Base-by-base conservation (phyloP, 805 yeast genomes). In the Metschnikowia vanudenii region DNA sequence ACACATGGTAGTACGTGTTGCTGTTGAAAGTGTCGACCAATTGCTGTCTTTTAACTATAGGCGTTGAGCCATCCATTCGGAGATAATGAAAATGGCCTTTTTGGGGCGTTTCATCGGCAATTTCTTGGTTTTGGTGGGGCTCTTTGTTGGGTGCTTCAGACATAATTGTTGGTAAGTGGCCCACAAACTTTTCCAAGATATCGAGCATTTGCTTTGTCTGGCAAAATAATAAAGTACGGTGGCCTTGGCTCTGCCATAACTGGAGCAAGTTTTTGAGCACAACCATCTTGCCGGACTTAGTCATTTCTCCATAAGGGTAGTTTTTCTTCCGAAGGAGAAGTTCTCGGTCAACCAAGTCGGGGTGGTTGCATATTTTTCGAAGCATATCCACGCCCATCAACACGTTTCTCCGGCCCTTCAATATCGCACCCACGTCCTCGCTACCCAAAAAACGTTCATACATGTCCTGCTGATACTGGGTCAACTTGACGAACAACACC, bases 201-300 rank as follows among this genome's bases (percentile, higher is more conserved):
- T 86, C 88, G 56, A 94, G 73, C 98, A 94, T 94, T 59, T 94
- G 98, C 50, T 87, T 76, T 0, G 97, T 89, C 61, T 94, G 99
- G 6, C 96, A 82, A 62, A 94, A 94, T n/a, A 94, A 64, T 28
- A 94, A 70, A 1, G 91, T 82, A 51, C 91, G 83, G 58, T 89
- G 91, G 0, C 82, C 82, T 59, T 89, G 89, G 28, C 68, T 63
- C 35, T 75, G 78, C 98, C 98, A 94, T 8, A 88, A 63, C 36
- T 79, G 78, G 1, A 94, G 58, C 38, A 94, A 65, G 16, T 88
- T 84, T 56, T 81, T 82, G 8, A 90, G 82, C 4, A 94, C 97
- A 60, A 88, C 96, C 81, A 94, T 79, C 58, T 94, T 94, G 0
- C 99, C 99, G 0, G 96, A 86, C 53, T 80, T 72, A 10, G 57